Base-by-base conservation (phyloP, 768 basidiomycete species). In the Phanerodontia chrysosporium region DNA sequence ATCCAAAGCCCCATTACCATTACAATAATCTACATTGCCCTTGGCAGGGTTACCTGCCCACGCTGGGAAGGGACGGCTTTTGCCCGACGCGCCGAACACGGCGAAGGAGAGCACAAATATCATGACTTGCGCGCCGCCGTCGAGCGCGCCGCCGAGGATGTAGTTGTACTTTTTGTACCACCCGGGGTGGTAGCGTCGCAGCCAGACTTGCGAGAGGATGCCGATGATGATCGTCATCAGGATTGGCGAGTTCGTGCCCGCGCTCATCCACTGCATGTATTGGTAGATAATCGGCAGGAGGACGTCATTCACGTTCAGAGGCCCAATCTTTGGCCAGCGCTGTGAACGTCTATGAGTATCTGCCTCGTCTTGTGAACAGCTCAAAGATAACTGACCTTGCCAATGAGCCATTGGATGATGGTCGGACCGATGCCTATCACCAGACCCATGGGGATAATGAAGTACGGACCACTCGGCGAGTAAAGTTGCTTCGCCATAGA, bases 151-250 rank as follows among this genome's bases (percentile, higher is more conserved):
- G 28, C 84, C 84, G 3, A 88, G 70, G 39, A 86, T 80, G 65
- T 85, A 86, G 66, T 87, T 86, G 68, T 85, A 85, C 64, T 76
- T 75, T 65, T 80, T 79, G 70, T 85, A 89, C 86, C 86, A 90
- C 14, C 78, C 78, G 1, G n/a, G 83, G 58, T 84, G 74, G 59
- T 80, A 78, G 39, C 70, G 77, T 32, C 85, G 74, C 22, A 87
- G 64, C 81, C 82, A 87, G 25, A 72, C 59, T 62, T 79, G 79
- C 4, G 78, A 80, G 57, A 79, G 73, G 22, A 78, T 70, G 21
- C 76, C 78, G 30, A 80, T 61, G 28, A 69, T 62, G 67, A 80
- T 77, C 1, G 74, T 73, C 45, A 63, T 74, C 64, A 76, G 74
- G 10, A 81, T 72, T 2, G 75, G 77, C 18, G 77, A 79, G 72